Percentiles rank a stretch among this genome's conserved stretches.
Evolutionary conservation across 805 yeast genomes (phyloP).

Genomic region (Yamadazyma endophytica): DNA sequence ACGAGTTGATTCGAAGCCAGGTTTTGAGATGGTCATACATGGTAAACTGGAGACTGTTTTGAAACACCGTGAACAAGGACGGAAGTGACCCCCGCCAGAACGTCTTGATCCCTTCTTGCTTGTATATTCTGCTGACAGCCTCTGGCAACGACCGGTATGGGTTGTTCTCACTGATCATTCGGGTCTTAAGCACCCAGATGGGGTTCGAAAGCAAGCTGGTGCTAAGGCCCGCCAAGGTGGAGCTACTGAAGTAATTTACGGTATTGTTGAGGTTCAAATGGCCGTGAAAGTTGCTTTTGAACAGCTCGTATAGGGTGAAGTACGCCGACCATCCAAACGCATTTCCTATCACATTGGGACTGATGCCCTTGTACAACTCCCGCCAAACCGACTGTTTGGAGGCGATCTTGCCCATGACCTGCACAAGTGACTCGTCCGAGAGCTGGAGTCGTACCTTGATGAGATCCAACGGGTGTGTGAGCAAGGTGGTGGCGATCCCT

Average conservation of each 20-base stretch:
- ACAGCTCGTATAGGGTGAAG: conserved; percentile 68
- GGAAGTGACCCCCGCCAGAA: conserved; percentile 76
- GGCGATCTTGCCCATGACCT: no score
- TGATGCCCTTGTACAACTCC: conserved; percentile 64
- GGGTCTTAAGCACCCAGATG: conserved; percentile 90
- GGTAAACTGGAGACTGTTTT: conserved; percentile 85
- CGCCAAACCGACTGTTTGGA: no score
- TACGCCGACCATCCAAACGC: conserved; percentile 87
- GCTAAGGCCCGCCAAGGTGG: conserved; percentile 60
- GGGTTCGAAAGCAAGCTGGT: conserved; percentile 86
- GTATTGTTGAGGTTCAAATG: conserved; percentile 11
- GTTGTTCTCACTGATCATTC: conserved; percentile 64
- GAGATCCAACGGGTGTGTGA: conserved; percentile 88
- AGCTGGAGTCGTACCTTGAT: conserved; percentile 81
- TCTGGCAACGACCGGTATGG: conserved; percentile 57
- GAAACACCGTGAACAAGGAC: conserved; percentile 76
- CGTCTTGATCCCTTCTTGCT: conserved; percentile 54
- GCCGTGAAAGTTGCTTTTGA: conserved; percentile 30
- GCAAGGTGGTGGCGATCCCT: conserved; percentile 73
- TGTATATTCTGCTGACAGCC: conserved; percentile 48
- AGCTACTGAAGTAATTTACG: conserved; percentile 30
- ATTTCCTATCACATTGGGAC: conserved; percentile 79
- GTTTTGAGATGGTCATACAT: conserved; percentile 74
- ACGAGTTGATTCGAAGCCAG: conserved; percentile 6
- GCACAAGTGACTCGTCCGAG: no score